A percentile compares a stretch with the other conserved stretches of the same genome.
phyloP scores from a whole-genome alignment of 495 filamentous ascomycete species.

The Penicillium longicatenatum region DNA sequence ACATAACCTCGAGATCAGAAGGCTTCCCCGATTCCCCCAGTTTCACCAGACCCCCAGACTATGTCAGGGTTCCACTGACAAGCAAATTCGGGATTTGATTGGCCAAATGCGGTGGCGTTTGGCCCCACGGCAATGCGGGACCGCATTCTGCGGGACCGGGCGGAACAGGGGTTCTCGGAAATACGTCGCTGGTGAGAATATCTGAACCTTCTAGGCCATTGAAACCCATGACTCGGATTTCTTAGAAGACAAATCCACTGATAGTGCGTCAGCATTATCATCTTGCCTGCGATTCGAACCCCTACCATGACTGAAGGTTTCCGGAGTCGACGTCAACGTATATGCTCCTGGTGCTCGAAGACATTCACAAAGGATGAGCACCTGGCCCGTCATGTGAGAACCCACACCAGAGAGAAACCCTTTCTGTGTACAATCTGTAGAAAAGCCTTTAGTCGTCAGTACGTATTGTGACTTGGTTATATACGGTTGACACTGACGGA shows the following conservation, averaged over 20 bases:
- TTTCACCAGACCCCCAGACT: neutral
- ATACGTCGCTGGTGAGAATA: neutral
- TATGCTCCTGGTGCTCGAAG: constrained; percentile 31
- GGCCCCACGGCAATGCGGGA: neutral
- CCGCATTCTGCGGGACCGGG: neutral
- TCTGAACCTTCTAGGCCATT: too few species aligned
- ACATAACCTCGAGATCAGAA: too few species aligned
- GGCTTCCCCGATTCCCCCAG: too few species aligned
- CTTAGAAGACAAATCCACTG: too few species aligned
- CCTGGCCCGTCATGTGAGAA: constrained; percentile 33
- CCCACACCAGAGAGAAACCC: constrained; percentile 38
- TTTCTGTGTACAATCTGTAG: constrained; percentile 31
- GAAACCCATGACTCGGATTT: too few species aligned
- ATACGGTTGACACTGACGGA: neutral
- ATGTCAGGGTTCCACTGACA: neutral
- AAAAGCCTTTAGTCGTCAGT: constrained; percentile 29
- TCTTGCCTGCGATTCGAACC: too few species aligned
- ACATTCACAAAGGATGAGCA: constrained; percentile 33
- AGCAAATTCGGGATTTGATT: too few species aligned
- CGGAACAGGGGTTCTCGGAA: neutral
- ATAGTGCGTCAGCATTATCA: too few species aligned
- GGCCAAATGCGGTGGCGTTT: neutral
- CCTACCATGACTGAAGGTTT: neutral
- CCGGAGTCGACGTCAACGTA: constrained; percentile 11
- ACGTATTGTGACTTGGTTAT: neutral